Percentiles rank a stretch among this genome's conserved stretches.
phyloP scores from a whole-genome alignment of 768 basidiomycete species.

The Gyrodon lividus region DNA sequence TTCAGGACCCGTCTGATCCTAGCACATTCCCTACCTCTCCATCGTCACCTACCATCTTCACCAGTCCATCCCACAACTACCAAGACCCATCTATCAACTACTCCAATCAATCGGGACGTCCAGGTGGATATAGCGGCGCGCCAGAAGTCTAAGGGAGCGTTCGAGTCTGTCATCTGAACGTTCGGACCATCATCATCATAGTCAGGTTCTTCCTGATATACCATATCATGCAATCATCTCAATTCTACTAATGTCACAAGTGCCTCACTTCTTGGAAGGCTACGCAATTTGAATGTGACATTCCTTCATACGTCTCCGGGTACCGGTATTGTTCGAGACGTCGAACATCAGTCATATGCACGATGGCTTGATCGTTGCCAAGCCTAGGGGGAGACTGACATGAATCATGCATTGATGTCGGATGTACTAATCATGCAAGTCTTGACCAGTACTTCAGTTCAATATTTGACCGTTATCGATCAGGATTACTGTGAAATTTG shows the following conservation, averaged over 20 bases:
- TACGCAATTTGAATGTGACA: background rate
- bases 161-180: background rate
- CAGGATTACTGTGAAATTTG: no score
- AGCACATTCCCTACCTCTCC: slow-evolving; percentile 36
- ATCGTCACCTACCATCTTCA: slow-evolving; percentile 12
- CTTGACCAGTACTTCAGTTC: no score
- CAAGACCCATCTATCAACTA: slow-evolving; percentile 11
- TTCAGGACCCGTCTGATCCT: slow-evolving; percentile 37
- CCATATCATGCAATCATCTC: background rate
- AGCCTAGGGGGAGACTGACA: no score
- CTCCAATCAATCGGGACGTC: slow-evolving; percentile 6
- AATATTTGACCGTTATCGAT: no score
- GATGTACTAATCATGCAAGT: no score
- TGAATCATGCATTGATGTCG: no score
- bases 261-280: no score
- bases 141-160: slow-evolving; percentile 23
- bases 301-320: no score
- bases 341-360: no score
- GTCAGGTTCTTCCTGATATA: background rate
- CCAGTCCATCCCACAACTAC: slow-evolving; percentile 4
- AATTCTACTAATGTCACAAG: background rate
- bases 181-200: background rate
- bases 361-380: no score
- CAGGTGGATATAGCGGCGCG: slow-evolving; percentile 21
- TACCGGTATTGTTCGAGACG: background rate